Evolutionary conservation across 495 filamentous ascomycete genomes (phyloP), one percentile per base, ranked within the genome.

Genomic region (Lasiosphaeria hispida): DNA sequence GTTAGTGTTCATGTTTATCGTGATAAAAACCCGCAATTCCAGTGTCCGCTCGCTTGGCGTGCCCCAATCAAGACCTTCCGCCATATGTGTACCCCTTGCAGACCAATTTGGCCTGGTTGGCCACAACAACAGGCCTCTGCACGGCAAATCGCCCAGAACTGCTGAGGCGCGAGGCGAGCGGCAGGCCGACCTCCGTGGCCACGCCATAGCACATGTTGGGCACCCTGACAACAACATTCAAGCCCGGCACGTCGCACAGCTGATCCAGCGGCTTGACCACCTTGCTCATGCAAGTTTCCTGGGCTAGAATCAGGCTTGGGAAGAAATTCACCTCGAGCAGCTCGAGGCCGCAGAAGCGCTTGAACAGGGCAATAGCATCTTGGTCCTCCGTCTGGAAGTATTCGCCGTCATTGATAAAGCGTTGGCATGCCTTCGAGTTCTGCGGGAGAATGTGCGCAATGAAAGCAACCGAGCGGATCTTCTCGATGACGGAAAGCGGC

Each of bases 321-420:
- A 50, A 62, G 34, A 62, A 58, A 50, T 36, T 50, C 37, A 62
- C 34, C 35, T 62, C 55, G 23, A 62, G 55, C 1, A 10, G 9
- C 38, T 39, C 14, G 10, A 58, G 43, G 19, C 55, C 45, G 3
- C 49, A 42, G 6, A 58, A 48, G 7, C 55, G 55, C n/a, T 23
- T 37, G 30, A 62, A 45, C 13, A 58, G 41, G 13, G 23, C 49
- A 7, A 58, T 18, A 40, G 43, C 37, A 13, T 62, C 48, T 2
- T 50, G 7, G 14, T 37, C 57, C 19, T 14, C 37, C 19, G 34
- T 44, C 40, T 49, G 23, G 33, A 62, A 62, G 50, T 50, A 58
- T 19, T 58, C 15, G 19, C 60, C 55, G 23, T 30, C 5, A 4
- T 55, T 34, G 30, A 62, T 44, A 35, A 62, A 53, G n/a, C 19